phyloP scores from a whole-genome alignment of 306 rosid species.

The Cucumis cinereus region DNA sequence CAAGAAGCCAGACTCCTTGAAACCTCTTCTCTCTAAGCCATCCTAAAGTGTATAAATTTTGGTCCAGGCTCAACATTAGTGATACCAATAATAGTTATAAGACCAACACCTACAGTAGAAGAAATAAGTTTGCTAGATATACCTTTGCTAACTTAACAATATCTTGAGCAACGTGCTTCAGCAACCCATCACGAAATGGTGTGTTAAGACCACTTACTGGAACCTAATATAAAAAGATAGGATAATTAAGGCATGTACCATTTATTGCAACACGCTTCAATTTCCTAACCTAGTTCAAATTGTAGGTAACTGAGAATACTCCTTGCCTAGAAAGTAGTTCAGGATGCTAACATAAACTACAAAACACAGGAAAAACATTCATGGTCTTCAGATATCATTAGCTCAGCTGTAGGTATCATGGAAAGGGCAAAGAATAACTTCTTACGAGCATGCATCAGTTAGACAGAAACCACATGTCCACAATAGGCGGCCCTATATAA shows the following conservation, averaged over 20 bases:
- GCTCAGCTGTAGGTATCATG: not conserved
- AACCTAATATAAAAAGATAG: constrained; percentile 37
- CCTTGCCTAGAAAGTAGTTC: not conserved
- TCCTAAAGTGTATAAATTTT: constrained; percentile 34
- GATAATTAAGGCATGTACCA: not conserved
- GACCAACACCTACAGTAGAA: not conserved
- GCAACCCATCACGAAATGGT: constrained; percentile 86
- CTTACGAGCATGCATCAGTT: not conserved
- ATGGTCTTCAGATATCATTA: not conserved
- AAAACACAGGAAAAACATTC: not conserved
- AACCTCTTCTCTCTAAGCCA: constrained; percentile 95
- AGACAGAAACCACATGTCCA: not conserved
- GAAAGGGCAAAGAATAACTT: not conserved
- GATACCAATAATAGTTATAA: constrained; percentile 2
- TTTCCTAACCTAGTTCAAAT: not conserved
- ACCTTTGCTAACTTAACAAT: constrained; percentile 78
- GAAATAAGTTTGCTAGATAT: constrained; percentile 9
- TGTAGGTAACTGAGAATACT: not conserved
- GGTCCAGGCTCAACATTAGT: not conserved
- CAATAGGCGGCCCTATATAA: not conserved
- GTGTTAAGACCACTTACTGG: constrained; percentile 70
- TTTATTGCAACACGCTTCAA: not conserved
- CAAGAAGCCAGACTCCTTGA: constrained; percentile 79
- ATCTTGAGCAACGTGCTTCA: constrained; percentile 87
- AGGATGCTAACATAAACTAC: not conserved